A percentile compares a stretch with the other conserved stretches of the same genome.
These are phyloP conservation scores for Calonectria ilicicola DNA, from an alignment of 2,329 filamentous ascomycete species.

Conservation along the genomic window DNA sequence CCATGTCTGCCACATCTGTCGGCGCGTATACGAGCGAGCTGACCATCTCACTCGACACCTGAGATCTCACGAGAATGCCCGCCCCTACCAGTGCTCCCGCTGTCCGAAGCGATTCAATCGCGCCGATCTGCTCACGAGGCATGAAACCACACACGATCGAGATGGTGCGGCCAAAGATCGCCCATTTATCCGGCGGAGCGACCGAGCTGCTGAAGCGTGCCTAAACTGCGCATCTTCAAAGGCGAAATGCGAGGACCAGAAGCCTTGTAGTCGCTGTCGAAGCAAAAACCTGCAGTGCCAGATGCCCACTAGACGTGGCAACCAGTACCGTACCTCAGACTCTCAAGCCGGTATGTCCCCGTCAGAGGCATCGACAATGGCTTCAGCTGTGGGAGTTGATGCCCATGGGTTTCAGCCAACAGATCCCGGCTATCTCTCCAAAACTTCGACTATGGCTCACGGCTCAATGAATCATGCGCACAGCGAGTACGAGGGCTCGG, in stretches of 20 bases:
- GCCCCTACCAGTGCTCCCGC: constrained; percentile 43
- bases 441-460: constrained; percentile 24
- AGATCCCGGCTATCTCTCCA: constrained; percentile 30
- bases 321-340: constrained; percentile 41
- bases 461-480: constrained; percentile 26
- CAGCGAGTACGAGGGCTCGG: constrained; percentile 30
- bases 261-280: constrained; percentile 42
- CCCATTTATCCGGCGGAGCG: constrained; percentile 41
- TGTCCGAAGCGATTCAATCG: constrained; percentile 44
- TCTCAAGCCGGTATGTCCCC: constrained; percentile 39
- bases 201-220: constrained; percentile 42
- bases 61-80: constrained; percentile 42
- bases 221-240: constrained; percentile 43
- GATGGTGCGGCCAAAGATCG: constrained; percentile 41
- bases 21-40: constrained; percentile 42
- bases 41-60: constrained; percentile 42
- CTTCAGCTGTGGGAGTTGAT: constrained; percentile 34
- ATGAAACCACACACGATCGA: constrained; percentile 43
- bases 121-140: constrained; percentile 41
- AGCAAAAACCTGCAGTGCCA: constrained; percentile 41
- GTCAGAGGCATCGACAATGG: constrained; percentile 37
- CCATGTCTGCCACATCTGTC: constrained; percentile 43
- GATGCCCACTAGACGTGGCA: constrained; percentile 40
- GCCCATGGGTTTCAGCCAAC: constrained; percentile 29
- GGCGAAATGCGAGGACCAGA: constrained; percentile 43